A percentile compares a stretch with the other conserved stretches of the same genome.
Conservation (phyloP, 2,329 filamentous ascomycete species). For the Scedosporium minutisporum region DNA sequence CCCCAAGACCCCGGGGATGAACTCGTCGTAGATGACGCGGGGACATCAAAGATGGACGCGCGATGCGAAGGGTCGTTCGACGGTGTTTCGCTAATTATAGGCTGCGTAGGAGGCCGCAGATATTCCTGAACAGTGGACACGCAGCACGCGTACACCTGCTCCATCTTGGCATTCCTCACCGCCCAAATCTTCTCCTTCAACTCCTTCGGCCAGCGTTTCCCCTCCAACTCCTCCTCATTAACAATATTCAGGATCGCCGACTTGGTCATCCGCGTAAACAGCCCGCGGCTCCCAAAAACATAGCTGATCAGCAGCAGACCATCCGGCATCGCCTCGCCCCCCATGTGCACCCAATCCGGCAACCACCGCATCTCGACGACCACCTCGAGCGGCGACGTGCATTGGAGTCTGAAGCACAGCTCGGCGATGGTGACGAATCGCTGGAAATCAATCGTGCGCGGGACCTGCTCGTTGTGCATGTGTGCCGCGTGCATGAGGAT, state of each 20-base stretch:
- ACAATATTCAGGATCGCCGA: constrained; percentile 35
- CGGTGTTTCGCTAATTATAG: constrained; percentile 1
- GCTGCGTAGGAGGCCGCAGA: constrained; percentile 16
- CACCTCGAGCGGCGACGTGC: constrained; percentile 40
- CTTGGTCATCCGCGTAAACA: constrained; percentile 42
- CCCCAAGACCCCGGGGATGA: background rate
- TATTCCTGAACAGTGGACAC: constrained; percentile 35
- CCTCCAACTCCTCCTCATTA: constrained; percentile 31
- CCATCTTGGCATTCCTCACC: constrained; percentile 37
- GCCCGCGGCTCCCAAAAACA: constrained; percentile 36
- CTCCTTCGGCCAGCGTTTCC: constrained; percentile 35
- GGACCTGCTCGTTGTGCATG: constrained; percentile 35
- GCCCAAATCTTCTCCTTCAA: constrained; percentile 40
- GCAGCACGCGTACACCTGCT: constrained; percentile 39
- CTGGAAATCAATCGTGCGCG: constrained; percentile 34
- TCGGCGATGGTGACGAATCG: constrained; percentile 43
- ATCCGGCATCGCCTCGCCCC: constrained; percentile 37
- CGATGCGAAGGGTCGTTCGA: background rate
- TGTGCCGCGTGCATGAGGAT: constrained; percentile 42
- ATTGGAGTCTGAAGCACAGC: constrained; percentile 38
- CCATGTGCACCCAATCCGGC: constrained; percentile 39
- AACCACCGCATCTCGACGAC: constrained; percentile 42
- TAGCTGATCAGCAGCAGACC: constrained; percentile 43
- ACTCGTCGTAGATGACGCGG: background rate
- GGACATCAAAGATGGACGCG: background rate